phyloP scores from a whole-genome alignment of 495 filamentous ascomycete species.

The Penicillium bovifimosum region DNA sequence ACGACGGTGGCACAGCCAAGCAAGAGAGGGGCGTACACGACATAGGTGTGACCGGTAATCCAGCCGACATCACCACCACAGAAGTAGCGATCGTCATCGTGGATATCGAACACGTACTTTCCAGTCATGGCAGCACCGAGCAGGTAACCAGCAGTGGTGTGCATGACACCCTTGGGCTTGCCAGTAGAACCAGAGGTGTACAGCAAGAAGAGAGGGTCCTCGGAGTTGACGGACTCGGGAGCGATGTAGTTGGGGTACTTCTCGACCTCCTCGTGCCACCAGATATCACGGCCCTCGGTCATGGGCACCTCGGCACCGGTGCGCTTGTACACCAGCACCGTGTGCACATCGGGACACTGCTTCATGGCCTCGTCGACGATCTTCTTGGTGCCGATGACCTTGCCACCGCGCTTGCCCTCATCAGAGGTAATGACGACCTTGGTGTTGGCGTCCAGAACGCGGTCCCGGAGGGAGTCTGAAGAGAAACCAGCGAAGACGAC shows the following conservation, averaged over 20 bases:
- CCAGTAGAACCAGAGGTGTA: slow-evolving; percentile 98
- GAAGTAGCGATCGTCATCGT: slow-evolving; percentile 89
- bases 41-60: slow-evolving; percentile 99
- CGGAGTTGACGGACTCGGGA: slow-evolving; percentile 80
- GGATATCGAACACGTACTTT: slow-evolving; percentile 99
- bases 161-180: slow-evolving; percentile 98
- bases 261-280: slow-evolving; percentile 98
- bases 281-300: slow-evolving; percentile 83
- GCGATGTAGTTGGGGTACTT: slow-evolving; percentile 90
- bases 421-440: slow-evolving; percentile 94
- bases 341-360: slow-evolving; percentile 86
- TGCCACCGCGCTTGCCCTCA: slow-evolving; percentile 96
- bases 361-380: slow-evolving; percentile 98
- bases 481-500: slow-evolving; percentile 99
- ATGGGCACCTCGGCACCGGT: slow-evolving; percentile 89
- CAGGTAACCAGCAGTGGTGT: slow-evolving; percentile 92
- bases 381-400: slow-evolving; percentile 97
- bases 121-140: slow-evolving; percentile 88
- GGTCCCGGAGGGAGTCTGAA: slow-evolving; percentile 91
- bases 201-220: slow-evolving; percentile 95
- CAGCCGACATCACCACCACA: slow-evolving; percentile 98
- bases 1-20: slow-evolving; percentile 92
- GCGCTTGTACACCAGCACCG: slow-evolving; percentile 88
- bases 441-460: slow-evolving; percentile 82
- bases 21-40: slow-evolving; percentile 91